phyloP scores from a whole-genome alignment of 257 asterid species.

The Ajuga chamaepitys region DNA sequence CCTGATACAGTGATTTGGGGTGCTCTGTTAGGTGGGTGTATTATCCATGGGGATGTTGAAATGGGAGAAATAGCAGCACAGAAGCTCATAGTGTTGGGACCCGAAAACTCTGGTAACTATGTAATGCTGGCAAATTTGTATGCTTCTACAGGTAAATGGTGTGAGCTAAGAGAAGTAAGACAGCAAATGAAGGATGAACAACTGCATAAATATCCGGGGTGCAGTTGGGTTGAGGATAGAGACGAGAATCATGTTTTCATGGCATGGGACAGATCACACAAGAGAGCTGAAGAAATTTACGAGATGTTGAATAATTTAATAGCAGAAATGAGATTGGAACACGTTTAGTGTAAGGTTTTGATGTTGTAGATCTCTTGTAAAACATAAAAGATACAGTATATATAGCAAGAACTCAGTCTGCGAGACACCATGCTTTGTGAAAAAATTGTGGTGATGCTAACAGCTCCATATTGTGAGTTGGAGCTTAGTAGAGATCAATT shows the following conservation, averaged over 20 bases:
- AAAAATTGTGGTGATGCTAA: background rate
- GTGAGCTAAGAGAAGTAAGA: slow-evolving; percentile 45
- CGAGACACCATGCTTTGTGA: background rate
- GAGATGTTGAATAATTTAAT: slow-evolving; percentile 52
- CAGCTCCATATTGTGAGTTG: slow-evolving; percentile 2
- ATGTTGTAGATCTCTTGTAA: slow-evolving; percentile 11
- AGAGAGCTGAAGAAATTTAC: slow-evolving; percentile 50
- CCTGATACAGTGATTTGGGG: slow-evolving; percentile 79
- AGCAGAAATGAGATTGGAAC: slow-evolving; percentile 38
- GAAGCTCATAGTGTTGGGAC: slow-evolving; percentile 52
- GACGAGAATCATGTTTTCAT: slow-evolving; percentile 54
- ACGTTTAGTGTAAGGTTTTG: slow-evolving; percentile 8
- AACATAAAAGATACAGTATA: slow-evolving; percentile 3
- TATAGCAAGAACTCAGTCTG: slow-evolving; percentile 2
- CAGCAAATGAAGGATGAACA: slow-evolving; percentile 34
- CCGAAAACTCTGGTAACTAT: slow-evolving; percentile 45
- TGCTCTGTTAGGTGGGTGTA: slow-evolving; percentile 74
- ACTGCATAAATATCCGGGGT: slow-evolving; percentile 66
- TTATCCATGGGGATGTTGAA: slow-evolving; percentile 48
- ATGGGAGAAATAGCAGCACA: slow-evolving; percentile 64
- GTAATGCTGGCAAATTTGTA: slow-evolving; percentile 74
- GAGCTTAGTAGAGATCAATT: slow-evolving; percentile 60
- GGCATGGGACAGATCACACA: slow-evolving; percentile 64
- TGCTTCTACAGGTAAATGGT: slow-evolving; percentile 72
- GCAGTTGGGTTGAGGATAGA: slow-evolving; percentile 84